Conservation (phyloP, 176 grass and related monocot species). For the Dendrocalamus sinicus region DNA sequence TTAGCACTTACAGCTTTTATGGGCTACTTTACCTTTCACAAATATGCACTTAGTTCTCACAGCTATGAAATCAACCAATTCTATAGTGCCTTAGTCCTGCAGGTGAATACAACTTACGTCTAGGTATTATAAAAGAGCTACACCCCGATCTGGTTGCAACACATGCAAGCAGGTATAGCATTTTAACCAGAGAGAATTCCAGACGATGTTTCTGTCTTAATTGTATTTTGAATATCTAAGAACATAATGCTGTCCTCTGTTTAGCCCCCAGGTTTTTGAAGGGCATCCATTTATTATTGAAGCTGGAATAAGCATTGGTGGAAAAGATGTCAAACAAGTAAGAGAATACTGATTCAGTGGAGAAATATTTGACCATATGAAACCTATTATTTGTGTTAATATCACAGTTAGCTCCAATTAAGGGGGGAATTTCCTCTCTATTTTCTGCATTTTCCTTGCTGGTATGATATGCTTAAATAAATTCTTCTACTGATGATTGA, state of each 20-base stretch:
- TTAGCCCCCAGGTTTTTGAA: constrained; percentile 97
- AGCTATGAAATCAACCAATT: constrained; percentile 51
- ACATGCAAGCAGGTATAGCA: constrained; percentile 77
- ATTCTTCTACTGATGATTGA: constrained; percentile 1
- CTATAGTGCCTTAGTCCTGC: constrained; percentile 95
- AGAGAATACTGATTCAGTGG: constrained; percentile 30
- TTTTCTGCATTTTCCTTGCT: constrained; percentile 23
- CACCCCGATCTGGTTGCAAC: constrained; percentile 96
- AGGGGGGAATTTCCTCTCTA: background rate
- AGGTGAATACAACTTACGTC: constrained; percentile 97
- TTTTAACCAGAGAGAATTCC: constrained; percentile 29
- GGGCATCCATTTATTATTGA: constrained; percentile 99
- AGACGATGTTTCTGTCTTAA: constrained; percentile 28
- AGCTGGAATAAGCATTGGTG: constrained; percentile 96
- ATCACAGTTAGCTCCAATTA: constrained; percentile 2
- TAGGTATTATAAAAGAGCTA: constrained; percentile 98
- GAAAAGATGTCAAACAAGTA: constrained; percentile 95
- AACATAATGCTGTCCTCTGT: constrained; percentile 25
- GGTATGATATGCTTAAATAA: constrained; percentile 29
- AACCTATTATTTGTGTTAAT: constrained; percentile 41
- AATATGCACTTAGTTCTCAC: constrained; percentile 27
- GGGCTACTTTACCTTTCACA: constrained; percentile 32
- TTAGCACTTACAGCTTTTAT: constrained; percentile 23
- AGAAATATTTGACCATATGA: background rate
- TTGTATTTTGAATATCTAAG: constrained; percentile 25